Evolutionary conservation across 805 yeast species (phyloP).

Genomic region (Candida yuanshanica): DNA sequence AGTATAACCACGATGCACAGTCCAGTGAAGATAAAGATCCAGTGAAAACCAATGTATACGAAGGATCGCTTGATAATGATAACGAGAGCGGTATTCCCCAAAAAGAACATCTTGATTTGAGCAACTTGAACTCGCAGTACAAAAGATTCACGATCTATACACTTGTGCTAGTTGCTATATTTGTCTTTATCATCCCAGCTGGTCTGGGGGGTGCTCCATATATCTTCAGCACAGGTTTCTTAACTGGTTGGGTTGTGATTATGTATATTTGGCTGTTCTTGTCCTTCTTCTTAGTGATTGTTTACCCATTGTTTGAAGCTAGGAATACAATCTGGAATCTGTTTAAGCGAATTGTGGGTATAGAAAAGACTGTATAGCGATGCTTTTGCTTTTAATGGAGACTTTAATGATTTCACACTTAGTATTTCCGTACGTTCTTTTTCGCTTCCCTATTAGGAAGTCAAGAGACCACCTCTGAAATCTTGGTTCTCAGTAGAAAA

Average conservation of each 20-base stretch:
- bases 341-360: constrained; percentile 1
- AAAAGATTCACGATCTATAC: constrained; percentile 25
- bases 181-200: constrained; percentile 29
- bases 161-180: constrained; percentile 18
- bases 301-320: constrained; percentile 28
- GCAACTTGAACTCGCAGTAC: constrained; percentile 26
- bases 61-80: constrained; percentile 4
- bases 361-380: background rate
- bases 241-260: constrained; percentile 27
- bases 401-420: no score
- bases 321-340: constrained; percentile 10
- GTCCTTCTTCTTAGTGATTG: constrained; percentile 28
- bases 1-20: background rate
- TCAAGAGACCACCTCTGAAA: constrained; percentile 3
- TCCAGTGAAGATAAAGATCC: background rate
- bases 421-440: no score
- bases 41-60: background rate
- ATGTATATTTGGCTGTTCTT: constrained; percentile 31
- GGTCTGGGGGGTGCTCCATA: constrained; percentile 31
- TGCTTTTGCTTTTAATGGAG: background rate
- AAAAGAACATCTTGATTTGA: constrained; percentile 22
- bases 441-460: constrained; percentile 6
- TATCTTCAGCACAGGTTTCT: constrained; percentile 28
- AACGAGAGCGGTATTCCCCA: constrained; percentile 21
- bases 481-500: no score